These are phyloP conservation scores for Penicillium canescens DNA, from an alignment of 495 filamentous ascomycete genomes.

Conservation along the genomic window DNA sequence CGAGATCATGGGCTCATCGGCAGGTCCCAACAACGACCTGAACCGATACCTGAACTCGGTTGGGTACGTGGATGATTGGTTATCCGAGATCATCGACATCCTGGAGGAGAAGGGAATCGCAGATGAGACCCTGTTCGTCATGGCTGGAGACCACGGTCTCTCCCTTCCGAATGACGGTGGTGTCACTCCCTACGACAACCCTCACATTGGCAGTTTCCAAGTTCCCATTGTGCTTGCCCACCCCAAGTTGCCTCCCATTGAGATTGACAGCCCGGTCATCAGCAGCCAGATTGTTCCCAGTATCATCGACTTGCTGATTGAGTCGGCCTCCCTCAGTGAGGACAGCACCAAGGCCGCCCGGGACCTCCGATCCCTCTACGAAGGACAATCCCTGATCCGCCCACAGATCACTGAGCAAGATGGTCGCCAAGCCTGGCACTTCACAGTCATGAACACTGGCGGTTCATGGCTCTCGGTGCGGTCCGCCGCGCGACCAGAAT, in stretches of 20 bases:
- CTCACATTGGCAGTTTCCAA: conserved; percentile 49
- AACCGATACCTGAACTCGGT: conserved; percentile 46
- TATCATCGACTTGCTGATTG: conserved; percentile 49
- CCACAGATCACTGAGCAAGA: conserved; percentile 29
- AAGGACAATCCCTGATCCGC: conserved; percentile 52
- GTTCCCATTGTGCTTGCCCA: conserved; percentile 52
- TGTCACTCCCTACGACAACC: conserved; percentile 51
- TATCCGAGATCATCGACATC: conserved; percentile 34
- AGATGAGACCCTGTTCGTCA: conserved; percentile 44
- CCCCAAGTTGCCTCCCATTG: conserved; percentile 43
- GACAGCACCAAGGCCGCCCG: conserved; percentile 30
- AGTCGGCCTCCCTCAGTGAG: conserved; percentile 40
- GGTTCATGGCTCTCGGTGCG: conserved; percentile 45
- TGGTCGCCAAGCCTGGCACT: conserved; percentile 47
- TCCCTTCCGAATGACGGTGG: conserved; percentile 46
- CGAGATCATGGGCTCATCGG: conserved; percentile 19
- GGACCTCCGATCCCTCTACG: conserved; percentile 44
- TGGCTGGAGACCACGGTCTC: conserved; percentile 47
- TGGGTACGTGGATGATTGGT: conserved; percentile 41
- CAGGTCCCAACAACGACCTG: conserved; percentile 29
- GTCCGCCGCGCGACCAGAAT: conserved; percentile 40
- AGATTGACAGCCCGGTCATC: conserved; percentile 44
- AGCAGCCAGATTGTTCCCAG: conserved; percentile 49
- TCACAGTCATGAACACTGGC: conserved; percentile 54
- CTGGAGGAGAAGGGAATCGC: conserved; percentile 42